phyloP scores from a whole-genome alignment of 257 asterid species.

The Fraxinus americana region DNA sequence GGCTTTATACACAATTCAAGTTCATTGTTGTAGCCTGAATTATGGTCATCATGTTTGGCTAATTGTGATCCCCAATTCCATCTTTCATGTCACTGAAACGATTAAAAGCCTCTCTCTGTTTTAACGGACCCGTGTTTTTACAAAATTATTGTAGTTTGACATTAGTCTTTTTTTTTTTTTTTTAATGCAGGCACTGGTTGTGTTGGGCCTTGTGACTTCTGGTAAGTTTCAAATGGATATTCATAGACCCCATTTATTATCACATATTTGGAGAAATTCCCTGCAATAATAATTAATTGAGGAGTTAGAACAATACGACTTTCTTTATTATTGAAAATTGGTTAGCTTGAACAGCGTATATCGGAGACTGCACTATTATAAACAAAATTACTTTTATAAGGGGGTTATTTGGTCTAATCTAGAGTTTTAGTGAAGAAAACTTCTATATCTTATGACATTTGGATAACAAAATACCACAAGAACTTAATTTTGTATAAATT shows the following conservation, averaged over 20 bases:
- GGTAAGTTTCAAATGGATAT: conserved; percentile 55
- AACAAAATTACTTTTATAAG: neutral
- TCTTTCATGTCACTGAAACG: conserved; percentile 9
- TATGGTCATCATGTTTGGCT: neutral
- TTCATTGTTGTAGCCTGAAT: neutral
- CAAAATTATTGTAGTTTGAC: conserved; percentile 27
- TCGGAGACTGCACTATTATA: neutral
- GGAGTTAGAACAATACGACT: neutral
- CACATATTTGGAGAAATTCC: neutral
- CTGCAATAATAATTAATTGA: conserved; percentile 10
- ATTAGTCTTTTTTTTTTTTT: conserved; percentile 7
- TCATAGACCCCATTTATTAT: conserved; percentile 3
- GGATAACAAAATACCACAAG: neutral
- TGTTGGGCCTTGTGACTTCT: conserved; percentile 69
- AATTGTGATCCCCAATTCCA: neutral
- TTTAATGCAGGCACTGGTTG: conserved; percentile 74
- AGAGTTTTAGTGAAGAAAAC: neutral
- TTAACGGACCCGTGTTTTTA: neutral
- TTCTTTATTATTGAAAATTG: neutral
- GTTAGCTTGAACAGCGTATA: neutral
- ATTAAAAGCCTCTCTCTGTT: conserved; percentile 1
- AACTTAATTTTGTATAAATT: neutral
- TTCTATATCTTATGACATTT: neutral
- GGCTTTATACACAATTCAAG: neutral
- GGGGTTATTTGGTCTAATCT: conserved; percentile 5